Evolutionary conservation across 2,329 filamentous ascomycete species (phyloP), one percentile per base, ranked within the genome.

Genomic region (Lachnellula occidentalis): DNA sequence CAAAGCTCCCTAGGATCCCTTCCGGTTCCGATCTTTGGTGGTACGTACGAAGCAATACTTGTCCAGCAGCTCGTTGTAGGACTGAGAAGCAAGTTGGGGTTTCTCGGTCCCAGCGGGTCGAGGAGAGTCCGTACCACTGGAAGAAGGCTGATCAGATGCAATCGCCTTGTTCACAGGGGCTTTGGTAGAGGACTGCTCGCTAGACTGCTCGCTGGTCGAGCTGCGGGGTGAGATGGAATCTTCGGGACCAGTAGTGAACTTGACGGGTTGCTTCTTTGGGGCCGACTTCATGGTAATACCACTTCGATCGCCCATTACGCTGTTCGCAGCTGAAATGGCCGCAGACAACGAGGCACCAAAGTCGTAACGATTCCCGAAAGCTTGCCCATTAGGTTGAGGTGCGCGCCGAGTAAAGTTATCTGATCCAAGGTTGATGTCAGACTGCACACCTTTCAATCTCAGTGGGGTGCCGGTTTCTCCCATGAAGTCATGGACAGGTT

Each of bases 21-120:
- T 48, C 58, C 55, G 64, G 46, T 57, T 57, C 53, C 66, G 62
- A 58, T 65, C 60, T 73, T 62, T 27, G 27, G 8, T 60, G 69
- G 80, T 80, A 95, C 92, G 85, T 92, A 96, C 92, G 83, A 97
- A 99, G 81, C 94, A 99, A 80, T 96, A 99, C 78, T 95, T 96
- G 78, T 95, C 92, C 72, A 99, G 88, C 62, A 99, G 82, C 74
- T 99, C 94, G 74, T 95, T 90, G 72, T 99, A 97, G 57, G 92
- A 92, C 57, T 90, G 85, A 61, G 91, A 95, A 57, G 92, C 83
- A 62, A 96, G 86, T 67, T 82, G 78, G 45, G 85, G 85, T 67
- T 86, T 83, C 66, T 81, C 80, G 39, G 78, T 76, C 14, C 79
- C 73, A 73, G 48, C 74, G 64, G 60, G 73, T 71, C 74, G 64